Conservation (phyloP, 768 basidiomycete genomes). For the Cyclocybe aegerita region DNA sequence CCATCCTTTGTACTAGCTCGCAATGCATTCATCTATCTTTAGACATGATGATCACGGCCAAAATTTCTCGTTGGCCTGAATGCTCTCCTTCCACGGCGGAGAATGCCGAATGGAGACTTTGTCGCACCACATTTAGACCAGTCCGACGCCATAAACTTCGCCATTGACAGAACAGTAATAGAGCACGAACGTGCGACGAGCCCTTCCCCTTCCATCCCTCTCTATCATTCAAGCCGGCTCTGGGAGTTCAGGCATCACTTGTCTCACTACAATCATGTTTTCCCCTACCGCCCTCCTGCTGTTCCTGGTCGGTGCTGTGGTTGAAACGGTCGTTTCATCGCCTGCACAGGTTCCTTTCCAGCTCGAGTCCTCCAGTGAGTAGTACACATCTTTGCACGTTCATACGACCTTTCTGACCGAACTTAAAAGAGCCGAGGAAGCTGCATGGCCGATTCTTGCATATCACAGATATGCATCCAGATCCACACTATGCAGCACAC, state of each 20-base stretch:
- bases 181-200: conserved; percentile 33
- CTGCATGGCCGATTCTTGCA: conserved; percentile 77
- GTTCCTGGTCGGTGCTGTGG: conserved; percentile 14
- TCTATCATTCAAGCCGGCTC: conserved; percentile 15
- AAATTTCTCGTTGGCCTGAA: background rate
- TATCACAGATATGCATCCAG: conserved; percentile 85
- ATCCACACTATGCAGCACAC: conserved; percentile 57
- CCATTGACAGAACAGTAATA: conserved; percentile 5
- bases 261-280: conserved; percentile 22
- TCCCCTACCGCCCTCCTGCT: conserved; percentile 21
- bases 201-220: conserved; percentile 14
- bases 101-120: conserved; percentile 7
- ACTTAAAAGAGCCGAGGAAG: conserved; percentile 40
- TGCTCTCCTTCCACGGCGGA: conserved; percentile 1
- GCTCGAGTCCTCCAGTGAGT: conserved; percentile 28
- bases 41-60: background rate
- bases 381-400: background rate
- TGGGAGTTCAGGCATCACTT: conserved; percentile 19
- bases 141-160: conserved; percentile 5
- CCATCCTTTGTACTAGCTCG: no score
- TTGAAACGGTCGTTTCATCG: conserved; percentile 26
- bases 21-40: background rate
- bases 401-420: conserved; percentile 5
- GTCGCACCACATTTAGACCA: background rate
- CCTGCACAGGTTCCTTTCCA: conserved; percentile 42